Evolutionary conservation across 1,284 basidiomycete genomes (phyloP).

Genomic region (Malassezia yamatoensis): DNA sequence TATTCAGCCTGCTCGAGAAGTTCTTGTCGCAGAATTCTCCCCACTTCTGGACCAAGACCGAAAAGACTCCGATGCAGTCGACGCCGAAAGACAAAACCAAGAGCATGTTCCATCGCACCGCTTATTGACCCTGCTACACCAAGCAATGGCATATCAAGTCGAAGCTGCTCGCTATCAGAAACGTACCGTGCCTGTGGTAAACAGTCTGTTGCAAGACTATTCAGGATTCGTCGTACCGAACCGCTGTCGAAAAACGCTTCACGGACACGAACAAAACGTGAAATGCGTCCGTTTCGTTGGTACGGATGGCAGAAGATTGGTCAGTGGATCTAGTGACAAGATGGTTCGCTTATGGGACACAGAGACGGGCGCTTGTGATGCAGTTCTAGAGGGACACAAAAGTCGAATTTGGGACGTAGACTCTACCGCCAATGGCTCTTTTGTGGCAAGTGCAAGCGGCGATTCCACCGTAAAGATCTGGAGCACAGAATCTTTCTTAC

Average conservation of each 20-base stretch:
- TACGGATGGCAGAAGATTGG: slow-evolving; percentile 40
- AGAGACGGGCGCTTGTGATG: slow-evolving; percentile 33
- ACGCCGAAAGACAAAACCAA: not conserved
- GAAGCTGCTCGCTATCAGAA: slow-evolving; percentile 45
- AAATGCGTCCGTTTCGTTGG: slow-evolving; percentile 51
- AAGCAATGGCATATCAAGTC: slow-evolving; percentile 52
- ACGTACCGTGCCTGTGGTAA: slow-evolving; percentile 42
- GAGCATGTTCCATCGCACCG: slow-evolving; percentile 49
- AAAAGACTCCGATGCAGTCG: slow-evolving; percentile 19
- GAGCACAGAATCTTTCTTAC: slow-evolving; percentile 32
- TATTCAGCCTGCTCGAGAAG: slow-evolving; percentile 49
- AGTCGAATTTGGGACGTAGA: slow-evolving; percentile 51
- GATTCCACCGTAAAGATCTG: slow-evolving; percentile 52
- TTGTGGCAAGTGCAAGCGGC: slow-evolving; percentile 49
- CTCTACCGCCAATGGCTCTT: slow-evolving; percentile 29
- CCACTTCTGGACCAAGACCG: slow-evolving; percentile 39
- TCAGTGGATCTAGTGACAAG: slow-evolving; percentile 50
- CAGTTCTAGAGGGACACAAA: slow-evolving; percentile 48
- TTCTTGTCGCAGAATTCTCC: slow-evolving; percentile 46
- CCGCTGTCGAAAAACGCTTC: slow-evolving; percentile 31
- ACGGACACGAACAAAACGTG: slow-evolving; percentile 50
- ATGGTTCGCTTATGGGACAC: slow-evolving; percentile 37
- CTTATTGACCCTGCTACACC: slow-evolving; percentile 49
- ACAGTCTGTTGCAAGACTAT: slow-evolving; percentile 37
- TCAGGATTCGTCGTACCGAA: slow-evolving; percentile 36